phyloP scores from a whole-genome alignment of 2,329 filamentous ascomycete species.

The Pseudogymnoascus sp. region DNA sequence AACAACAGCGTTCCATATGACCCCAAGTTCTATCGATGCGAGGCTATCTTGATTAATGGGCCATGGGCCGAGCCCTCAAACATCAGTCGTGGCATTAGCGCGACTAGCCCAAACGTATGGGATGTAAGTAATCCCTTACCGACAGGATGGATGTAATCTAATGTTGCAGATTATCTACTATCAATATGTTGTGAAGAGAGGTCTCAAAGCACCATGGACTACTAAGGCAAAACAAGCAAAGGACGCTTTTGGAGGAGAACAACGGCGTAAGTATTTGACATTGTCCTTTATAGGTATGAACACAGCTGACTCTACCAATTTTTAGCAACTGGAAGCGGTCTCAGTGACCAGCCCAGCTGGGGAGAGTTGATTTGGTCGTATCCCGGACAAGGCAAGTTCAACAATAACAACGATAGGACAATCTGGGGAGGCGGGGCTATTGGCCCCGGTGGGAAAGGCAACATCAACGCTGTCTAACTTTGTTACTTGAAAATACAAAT shows the following conservation, averaged over 20 bases:
- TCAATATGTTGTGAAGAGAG: slow-evolving; percentile 27
- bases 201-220: slow-evolving; percentile 17
- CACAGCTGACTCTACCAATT: background rate
- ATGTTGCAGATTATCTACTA: slow-evolving; percentile 27
- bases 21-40: slow-evolving; percentile 32
- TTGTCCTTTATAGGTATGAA: background rate
- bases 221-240: slow-evolving; percentile 15
- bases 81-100: slow-evolving; percentile 21
- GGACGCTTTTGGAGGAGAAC: slow-evolving; percentile 15
- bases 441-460: slow-evolving; percentile 18
- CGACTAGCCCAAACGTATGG: slow-evolving; percentile 11
- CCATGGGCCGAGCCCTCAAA: slow-evolving; percentile 31
- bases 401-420: slow-evolving; percentile 19
- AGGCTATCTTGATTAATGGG: slow-evolving; percentile 34
- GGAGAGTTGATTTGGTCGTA: slow-evolving; percentile 28
- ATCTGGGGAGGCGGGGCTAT: slow-evolving; percentile 22
- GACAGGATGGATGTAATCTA: background rate
- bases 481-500: background rate
- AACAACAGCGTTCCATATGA: slow-evolving; percentile 31
- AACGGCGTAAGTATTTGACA: background rate
- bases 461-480: background rate
- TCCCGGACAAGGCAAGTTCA: slow-evolving; percentile 15
- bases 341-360: slow-evolving; percentile 26
- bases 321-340: slow-evolving; percentile 2
- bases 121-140: slow-evolving; percentile 16